Evolutionary conservation across 192 early-diverging fungal genomes (phyloP), one percentile per base, ranked within the genome.

Genomic region (Podila clonocystis): DNA sequence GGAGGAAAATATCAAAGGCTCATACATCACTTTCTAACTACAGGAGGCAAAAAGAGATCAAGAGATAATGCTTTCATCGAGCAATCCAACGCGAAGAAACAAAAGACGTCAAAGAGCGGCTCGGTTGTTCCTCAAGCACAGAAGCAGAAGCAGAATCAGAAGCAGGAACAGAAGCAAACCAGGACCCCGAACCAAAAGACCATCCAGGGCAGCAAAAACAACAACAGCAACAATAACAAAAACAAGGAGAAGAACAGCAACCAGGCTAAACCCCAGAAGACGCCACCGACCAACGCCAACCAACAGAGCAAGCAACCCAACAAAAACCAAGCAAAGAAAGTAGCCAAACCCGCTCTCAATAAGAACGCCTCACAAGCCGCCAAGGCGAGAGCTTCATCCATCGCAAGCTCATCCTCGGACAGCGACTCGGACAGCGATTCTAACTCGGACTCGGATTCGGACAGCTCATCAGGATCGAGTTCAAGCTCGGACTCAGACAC

Each of bases 1-100:
- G 41, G 13, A 17, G 2, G 41, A 45, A 45, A 45, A 9, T 45
- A 12, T 9, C 13, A 45, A 45, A 45, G 12, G 12, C 41, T 15
- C 41, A 68, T 7, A 15, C 41, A 45, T 12, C 20, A 4, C 30
- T 3, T 17, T 50, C 20, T 6, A 1, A 26, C 48, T 1, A 31
- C 20, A 76, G 74, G 68, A 26, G 48, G 64, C 33, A 71, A 67
- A 34, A 76, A 76, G 48, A 45, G 75, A 6, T 58, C 59, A 9
- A 63, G 50, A 22, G 65, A 79, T 5, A 63, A 63, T 5, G 45
- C 58, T n/a, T 2, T 4, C 49, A 31, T 24, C 13, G 31, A 5
- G 38, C 50, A 38, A 26, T 20, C 68, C 24, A 28, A 58, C 3
- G 12, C 50, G 28, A 61, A 66, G 45, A 65, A 60, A 62, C 19